Conservation (phyloP, 1,139 yeast species). For the Taphrina wiesneri region DNA sequence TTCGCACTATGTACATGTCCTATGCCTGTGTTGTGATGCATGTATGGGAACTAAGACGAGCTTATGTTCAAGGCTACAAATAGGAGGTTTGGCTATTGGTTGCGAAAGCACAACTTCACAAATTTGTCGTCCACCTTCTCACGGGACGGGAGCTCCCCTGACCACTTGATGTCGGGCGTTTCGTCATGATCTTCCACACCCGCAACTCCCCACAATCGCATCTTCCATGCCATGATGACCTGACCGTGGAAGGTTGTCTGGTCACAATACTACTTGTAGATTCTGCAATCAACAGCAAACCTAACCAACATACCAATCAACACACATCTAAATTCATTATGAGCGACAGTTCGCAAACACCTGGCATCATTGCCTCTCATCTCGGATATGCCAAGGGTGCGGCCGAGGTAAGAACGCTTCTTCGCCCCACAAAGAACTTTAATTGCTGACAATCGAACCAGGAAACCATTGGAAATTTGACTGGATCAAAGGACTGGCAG, state of each 20-base stretch:
- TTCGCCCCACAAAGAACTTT: no score
- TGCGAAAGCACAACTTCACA: background rate
- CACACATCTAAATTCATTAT: background rate
- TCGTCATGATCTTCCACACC: background rate
- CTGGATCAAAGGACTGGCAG: conserved; percentile 31
- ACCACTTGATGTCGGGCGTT: background rate
- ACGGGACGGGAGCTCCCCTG: background rate
- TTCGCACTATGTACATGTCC: no score
- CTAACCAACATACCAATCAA: no score
- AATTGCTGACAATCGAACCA: background rate
- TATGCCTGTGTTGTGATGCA: no score
- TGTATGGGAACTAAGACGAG: background rate
- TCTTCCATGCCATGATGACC: background rate
- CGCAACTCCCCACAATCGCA: background rate
- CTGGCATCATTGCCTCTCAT: conserved; percentile 30
- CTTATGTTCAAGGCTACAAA: no score
- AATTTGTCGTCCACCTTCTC: background rate
- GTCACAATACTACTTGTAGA: background rate
- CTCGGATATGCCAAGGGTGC: conserved; percentile 29
- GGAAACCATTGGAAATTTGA: conserved; percentile 33
- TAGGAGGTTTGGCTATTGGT: background rate
- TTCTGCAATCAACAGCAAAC: background rate
- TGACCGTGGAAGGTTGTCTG: background rate
- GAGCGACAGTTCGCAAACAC: conserved; percentile 15
- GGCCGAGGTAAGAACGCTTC: conserved; percentile 11